phyloP scores from a whole-genome alignment of 306 rosid species.

The Quercus parvula region DNA sequence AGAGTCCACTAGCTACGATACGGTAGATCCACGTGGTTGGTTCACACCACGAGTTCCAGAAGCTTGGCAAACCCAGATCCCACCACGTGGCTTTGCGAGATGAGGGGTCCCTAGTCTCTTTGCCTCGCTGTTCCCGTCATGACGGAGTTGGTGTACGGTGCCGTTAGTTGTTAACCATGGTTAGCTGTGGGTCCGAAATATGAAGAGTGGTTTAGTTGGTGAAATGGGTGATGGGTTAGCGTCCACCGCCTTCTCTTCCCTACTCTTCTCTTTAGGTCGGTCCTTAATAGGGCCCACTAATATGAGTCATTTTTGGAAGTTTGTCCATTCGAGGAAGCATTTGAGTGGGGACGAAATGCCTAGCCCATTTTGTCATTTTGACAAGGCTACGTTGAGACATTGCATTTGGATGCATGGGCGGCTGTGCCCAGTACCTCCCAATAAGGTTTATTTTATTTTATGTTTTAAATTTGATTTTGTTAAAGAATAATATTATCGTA shows the following conservation, averaged over 20 bases:
- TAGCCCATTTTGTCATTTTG: too few relatives aligned
- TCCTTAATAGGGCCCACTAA: neutral
- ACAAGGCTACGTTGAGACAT: too few relatives aligned
- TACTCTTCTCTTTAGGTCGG: neutral
- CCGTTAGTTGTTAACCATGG: constrained; percentile 33
- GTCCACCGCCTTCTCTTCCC: neutral
- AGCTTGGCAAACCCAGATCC: constrained; percentile 24
- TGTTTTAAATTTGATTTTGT: too few relatives aligned
- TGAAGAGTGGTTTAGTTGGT: neutral
- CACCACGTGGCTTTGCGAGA: constrained; percentile 36
- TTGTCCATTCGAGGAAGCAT: too few relatives aligned
- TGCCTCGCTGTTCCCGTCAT: neutral
- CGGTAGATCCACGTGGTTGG: constrained; percentile 40
- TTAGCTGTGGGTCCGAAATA: neutral
- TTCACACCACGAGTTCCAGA: neutral
- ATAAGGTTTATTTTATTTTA: too few relatives aligned
- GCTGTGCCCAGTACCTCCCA: too few relatives aligned
- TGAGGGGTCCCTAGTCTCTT: neutral
- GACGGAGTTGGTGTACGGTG: constrained; percentile 19
- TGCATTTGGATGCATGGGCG: too few relatives aligned
- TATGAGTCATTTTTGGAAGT: too few relatives aligned
- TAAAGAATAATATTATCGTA: too few relatives aligned
- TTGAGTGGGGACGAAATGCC: too few relatives aligned
- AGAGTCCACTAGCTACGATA: neutral
- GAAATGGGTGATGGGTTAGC: neutral